Percentiles rank a stretch among this genome's conserved stretches.
These are phyloP conservation scores for Oxyria digyna DNA, from an alignment of 148 eudicot genomes.

Conservation along the genomic window DNA sequence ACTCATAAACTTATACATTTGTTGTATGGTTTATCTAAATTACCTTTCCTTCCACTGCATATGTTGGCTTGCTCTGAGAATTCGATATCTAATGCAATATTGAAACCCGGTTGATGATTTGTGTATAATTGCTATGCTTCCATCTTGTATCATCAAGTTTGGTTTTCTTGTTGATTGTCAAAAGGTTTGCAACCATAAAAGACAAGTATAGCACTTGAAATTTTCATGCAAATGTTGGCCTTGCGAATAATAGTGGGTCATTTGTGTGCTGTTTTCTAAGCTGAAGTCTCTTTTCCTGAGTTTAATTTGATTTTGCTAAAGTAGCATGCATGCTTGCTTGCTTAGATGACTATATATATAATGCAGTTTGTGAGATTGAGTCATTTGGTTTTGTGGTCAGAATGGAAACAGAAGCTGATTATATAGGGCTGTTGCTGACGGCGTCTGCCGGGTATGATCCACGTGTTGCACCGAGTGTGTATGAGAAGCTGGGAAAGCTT, in stretches of 20 bases:
- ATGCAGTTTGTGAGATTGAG: not conserved
- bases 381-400: slow-evolving; percentile 14
- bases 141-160: too few species aligned
- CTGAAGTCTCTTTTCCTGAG: not conserved
- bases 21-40: not conserved
- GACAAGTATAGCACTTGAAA: not conserved
- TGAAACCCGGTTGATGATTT: not conserved
- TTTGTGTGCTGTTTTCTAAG: not conserved
- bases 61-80: not conserved
- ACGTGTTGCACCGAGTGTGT: slow-evolving; percentile 21
- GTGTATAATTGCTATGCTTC: not conserved
- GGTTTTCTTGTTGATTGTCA: not conserved
- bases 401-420: slow-evolving; percentile 98
- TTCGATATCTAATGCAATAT: not conserved
- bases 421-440: slow-evolving; percentile 60
- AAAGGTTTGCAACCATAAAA: too few species aligned
- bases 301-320: not conserved
- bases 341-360: not conserved
- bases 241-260: not conserved
- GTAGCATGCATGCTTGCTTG: not conserved
- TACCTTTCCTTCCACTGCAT: not conserved
- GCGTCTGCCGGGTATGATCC: slow-evolving; percentile 95
- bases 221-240: not conserved
- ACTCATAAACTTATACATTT: not conserved
- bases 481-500: slow-evolving; percentile 62